A percentile compares a stretch with the other conserved stretches of the same genome.
Conservation (phyloP, 176 grass and related monocot species). For the Carex parvula region DNA sequence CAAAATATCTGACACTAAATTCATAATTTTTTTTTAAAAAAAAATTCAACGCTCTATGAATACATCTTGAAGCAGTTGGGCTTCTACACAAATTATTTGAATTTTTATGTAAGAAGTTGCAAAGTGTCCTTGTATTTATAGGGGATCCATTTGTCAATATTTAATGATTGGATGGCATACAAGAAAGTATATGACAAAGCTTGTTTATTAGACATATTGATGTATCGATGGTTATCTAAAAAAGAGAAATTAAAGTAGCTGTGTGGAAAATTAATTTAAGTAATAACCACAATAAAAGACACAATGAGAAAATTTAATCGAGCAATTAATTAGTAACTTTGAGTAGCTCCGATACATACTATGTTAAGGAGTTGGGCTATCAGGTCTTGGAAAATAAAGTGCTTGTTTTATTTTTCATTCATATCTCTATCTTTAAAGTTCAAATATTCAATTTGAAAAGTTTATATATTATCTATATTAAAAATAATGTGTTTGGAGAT, state of each 20-base stretch:
- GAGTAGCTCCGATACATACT: too few species aligned
- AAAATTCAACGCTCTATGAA: neutral
- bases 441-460: too few species aligned
- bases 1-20: conserved; percentile 13
- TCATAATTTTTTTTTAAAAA: conserved; percentile 6
- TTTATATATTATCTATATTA: too few species aligned
- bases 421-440: too few species aligned
- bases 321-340: neutral
- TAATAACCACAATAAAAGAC: neutral
- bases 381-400: too few species aligned
- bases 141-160: neutral
- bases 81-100: neutral
- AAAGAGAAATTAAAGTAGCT: neutral
- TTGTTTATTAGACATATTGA: too few species aligned
- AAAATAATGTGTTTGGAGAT: too few species aligned
- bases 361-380: too few species aligned
- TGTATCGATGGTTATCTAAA: neutral
- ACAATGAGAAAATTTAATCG: neutral
- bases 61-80: conserved; percentile 4
- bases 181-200: neutral
- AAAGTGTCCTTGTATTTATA: conserved; percentile 2
- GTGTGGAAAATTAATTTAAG: neutral
- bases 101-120: neutral
- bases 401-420: too few species aligned
- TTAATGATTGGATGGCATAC: conserved; percentile 4